Percentiles rank a stretch among this genome's conserved stretches.
These are phyloP conservation scores for Mycena venus DNA, from an alignment of 768 basidiomycete genomes.

Conservation along the genomic window DNA sequence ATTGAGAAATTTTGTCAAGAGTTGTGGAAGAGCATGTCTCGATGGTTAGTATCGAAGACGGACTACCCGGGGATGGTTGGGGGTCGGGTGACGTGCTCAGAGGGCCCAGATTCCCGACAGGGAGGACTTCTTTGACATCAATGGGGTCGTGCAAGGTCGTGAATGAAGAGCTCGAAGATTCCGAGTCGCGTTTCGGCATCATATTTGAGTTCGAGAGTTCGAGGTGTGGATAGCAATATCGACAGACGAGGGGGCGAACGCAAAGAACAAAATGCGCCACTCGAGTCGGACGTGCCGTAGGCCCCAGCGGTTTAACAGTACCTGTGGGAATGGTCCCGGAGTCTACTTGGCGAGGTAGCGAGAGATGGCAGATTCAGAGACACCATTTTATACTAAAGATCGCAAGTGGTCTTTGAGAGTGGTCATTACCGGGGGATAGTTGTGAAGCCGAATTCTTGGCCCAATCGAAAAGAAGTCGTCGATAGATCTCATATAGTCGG, in stretches of 20 bases:
- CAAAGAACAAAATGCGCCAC: neutral
- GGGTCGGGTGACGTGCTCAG: slow-evolving; percentile 11
- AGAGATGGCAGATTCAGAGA: slow-evolving; percentile 10
- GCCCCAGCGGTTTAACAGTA: neutral
- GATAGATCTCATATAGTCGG: slow-evolving; percentile 21
- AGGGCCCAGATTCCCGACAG: slow-evolving; percentile 2
- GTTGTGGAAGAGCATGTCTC: slow-evolving; percentile 47
- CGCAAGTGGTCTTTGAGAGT: slow-evolving; percentile 21
- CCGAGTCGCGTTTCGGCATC: slow-evolving; percentile 5
- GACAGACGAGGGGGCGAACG: neutral
- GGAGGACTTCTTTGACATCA: slow-evolving; percentile 1
- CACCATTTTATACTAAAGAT: slow-evolving; percentile 30
- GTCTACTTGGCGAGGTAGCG: neutral
- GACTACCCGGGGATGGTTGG: slow-evolving; percentile 15
- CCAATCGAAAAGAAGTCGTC: slow-evolving; percentile 3
- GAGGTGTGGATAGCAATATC: neutral
- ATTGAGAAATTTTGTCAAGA: slow-evolving; percentile 39
- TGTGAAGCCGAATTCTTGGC: slow-evolving; percentile 1
- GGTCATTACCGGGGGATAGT: slow-evolving; percentile 26
- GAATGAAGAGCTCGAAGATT: slow-evolving; percentile 22
- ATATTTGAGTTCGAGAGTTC: neutral
- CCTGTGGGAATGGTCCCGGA: neutral
- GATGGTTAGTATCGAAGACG: slow-evolving; percentile 44
- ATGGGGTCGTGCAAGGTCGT: slow-evolving; percentile 9
- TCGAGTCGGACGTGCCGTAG: neutral